A percentile compares a stretch with the other conserved stretches of the same genome.
phyloP scores from a whole-genome alignment of 2,329 filamentous ascomycete genomes.

The Fusarium sp. region DNA sequence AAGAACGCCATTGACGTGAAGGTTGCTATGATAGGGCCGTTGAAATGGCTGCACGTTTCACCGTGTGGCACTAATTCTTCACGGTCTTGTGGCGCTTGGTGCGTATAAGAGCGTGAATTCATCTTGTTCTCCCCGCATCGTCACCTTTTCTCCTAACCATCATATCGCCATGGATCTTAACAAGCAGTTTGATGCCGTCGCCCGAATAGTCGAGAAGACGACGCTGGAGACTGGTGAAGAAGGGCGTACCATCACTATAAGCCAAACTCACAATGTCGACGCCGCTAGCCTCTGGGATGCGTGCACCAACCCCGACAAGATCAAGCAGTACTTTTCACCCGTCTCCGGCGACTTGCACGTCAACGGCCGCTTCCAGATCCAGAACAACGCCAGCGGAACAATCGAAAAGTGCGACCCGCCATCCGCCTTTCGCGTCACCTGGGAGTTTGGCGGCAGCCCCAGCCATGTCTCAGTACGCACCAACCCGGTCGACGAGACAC shows the following conservation, averaged over 20 bases:
- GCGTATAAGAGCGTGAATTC: neutral
- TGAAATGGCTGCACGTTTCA: neutral
- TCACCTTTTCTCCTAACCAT: neutral
- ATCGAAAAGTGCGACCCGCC: neutral
- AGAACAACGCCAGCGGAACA: slow-evolving; percentile 14
- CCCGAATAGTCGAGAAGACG: neutral
- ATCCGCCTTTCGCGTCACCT: neutral
- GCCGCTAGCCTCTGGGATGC: neutral
- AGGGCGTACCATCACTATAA: slow-evolving; percentile 1
- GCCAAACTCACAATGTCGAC: neutral
- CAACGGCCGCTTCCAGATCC: slow-evolving; percentile 10
- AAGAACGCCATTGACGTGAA: neutral
- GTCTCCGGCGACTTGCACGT: neutral
- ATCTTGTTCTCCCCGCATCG: neutral
- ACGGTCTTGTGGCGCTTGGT: neutral
- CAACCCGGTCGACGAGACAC: neutral
- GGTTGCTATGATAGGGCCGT: neutral
- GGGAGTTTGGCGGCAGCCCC: slow-evolving; percentile 4
- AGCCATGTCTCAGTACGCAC: slow-evolving; percentile 5
- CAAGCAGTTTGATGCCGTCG: neutral
- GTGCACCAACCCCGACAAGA: slow-evolving; percentile 5
- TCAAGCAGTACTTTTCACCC: slow-evolving; percentile 7
- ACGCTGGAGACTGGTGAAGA: neutral
- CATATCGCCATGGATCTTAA: slow-evolving; percentile 5
- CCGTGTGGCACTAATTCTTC: neutral